Evolutionary conservation across 495 filamentous ascomycete species (phyloP), one percentile per base, ranked within the genome.

Genomic region (Lophiostoma macrostomum): DNA sequence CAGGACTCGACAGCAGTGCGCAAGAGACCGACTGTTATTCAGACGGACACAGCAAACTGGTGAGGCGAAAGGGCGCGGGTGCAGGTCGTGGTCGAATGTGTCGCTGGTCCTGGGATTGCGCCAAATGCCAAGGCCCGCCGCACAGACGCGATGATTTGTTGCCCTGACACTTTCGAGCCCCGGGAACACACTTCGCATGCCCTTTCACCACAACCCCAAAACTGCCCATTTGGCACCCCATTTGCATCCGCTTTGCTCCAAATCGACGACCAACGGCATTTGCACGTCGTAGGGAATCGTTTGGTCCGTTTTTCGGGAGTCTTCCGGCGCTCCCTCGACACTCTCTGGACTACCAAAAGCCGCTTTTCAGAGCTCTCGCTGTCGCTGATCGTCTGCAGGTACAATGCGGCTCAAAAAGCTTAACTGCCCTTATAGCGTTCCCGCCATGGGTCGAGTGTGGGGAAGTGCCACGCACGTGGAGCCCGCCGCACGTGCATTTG

Each of bases 371-470:
- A 40, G n/a, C 37, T 34, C 14, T 34, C 36, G 44, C 47, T 53
- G 56, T 39, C 47, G 50, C 39, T 27, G 56, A 64, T 64, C 61
- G 29, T 35, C 60, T 58, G 60, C 60, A 64, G 60, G 60, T 37
- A 64, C 60, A 50, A 38, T 53, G 56, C 20, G 60, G 55, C 60
- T 51, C 39, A 51, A 58, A n/a, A 64, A 64, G 51, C 56, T 64
- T 64, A 48, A 28, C n/a, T 14, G 32, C 16, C 23, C 14, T 50
- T 28, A 34, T 37, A 34, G 16, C 36, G n/a, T 47, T 24, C 41
- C 54, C 24, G 53, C 43, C 60, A 35, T 29, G 29, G 55, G 7
- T 25, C 23, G 19, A n/a, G 14, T 60, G 57, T 60, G 57, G 58
- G 58, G 58, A 61, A 48, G 37, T 34, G 10, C 8, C 14, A 50